Evolutionary conservation across 768 basidiomycete genomes (phyloP).

Genomic region (Russula ochroleuca): DNA sequence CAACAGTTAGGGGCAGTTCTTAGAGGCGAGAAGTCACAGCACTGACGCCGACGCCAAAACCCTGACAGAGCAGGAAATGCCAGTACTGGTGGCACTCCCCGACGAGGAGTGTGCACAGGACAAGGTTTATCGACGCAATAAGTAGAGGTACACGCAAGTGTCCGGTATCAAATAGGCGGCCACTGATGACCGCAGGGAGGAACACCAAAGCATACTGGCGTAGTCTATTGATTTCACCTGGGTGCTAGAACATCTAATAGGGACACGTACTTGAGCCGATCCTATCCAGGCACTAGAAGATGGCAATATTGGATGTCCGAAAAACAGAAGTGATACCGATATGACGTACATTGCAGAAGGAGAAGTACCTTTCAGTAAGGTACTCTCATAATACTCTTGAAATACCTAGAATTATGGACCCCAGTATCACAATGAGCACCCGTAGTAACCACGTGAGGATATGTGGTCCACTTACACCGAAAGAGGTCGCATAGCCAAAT

Average conservation of each 20-base stretch:
- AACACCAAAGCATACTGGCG: conserved; percentile 58
- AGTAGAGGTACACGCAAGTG: conserved; percentile 52
- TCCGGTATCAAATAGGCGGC: conserved; percentile 71
- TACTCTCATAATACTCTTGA: conserved; percentile 65
- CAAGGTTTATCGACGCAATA: conserved; percentile 45
- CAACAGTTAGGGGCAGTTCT: neutral
- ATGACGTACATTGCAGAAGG: conserved; percentile 58
- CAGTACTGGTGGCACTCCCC: conserved; percentile 71
- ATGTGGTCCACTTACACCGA: conserved; percentile 53
- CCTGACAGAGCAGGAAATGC: conserved; percentile 77
- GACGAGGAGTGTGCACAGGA: conserved; percentile 57
- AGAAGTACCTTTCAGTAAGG: conserved; percentile 45
- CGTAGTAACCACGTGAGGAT: neutral
- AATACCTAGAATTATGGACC: conserved; percentile 46
- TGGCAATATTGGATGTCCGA: neutral
- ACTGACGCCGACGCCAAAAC: conserved; percentile 59
- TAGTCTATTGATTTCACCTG: neutral
- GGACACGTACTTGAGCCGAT: conserved; percentile 53
- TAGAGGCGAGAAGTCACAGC: neutral
- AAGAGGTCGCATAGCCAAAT: conserved; percentile 69
- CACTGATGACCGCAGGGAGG: conserved; percentile 57
- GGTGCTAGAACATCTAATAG: neutral
- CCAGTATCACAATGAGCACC: neutral
- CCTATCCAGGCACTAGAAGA: conserved; percentile 70
- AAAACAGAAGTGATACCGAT: neutral